Conservation (phyloP, 805 yeast genomes). For the Yarrowia alimentaria region DNA sequence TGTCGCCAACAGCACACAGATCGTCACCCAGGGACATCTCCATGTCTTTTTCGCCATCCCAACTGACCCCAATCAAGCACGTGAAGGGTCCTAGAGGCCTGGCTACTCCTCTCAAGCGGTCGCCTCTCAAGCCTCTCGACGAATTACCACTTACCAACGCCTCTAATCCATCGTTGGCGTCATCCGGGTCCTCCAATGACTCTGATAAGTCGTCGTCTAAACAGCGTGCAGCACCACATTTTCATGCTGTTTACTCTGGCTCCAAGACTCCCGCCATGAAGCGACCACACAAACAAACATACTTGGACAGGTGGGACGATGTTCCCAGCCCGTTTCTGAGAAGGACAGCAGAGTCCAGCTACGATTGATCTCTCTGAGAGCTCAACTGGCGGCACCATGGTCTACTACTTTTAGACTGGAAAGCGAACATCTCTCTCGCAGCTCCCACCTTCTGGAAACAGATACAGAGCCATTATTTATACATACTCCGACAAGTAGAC, state of each 20-base stretch:
- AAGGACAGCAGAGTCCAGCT: conserved; percentile 28
- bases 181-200: conserved; percentile 17
- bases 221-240: conserved; percentile 28
- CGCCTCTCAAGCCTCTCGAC: conserved; percentile 7
- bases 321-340: conserved; percentile 41
- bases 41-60: conserved; percentile 31
- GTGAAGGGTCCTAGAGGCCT: conserved; percentile 25
- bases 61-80: conserved; percentile 22
- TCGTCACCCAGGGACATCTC: conserved; percentile 29
- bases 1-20: conserved; percentile 16
- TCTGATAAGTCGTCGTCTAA: conserved; percentile 25
- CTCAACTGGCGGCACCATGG: too few species aligned
- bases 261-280: conserved; percentile 36
- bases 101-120: conserved; percentile 13
- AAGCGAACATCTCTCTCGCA: too few species aligned
- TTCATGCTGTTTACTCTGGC: conserved; percentile 30
- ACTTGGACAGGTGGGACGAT: conserved; percentile 35
- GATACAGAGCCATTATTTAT: too few species aligned
- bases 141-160: conserved; percentile 29
- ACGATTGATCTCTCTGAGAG: not conserved
- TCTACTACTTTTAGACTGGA: too few species aligned
- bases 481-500: conserved; percentile 13
- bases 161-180: conserved; percentile 25
- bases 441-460: too few species aligned
- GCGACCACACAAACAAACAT: conserved; percentile 38